Evolutionary conservation across 495 filamentous ascomycete species (phyloP).

Genomic region (Penicillium nucicola): DNA sequence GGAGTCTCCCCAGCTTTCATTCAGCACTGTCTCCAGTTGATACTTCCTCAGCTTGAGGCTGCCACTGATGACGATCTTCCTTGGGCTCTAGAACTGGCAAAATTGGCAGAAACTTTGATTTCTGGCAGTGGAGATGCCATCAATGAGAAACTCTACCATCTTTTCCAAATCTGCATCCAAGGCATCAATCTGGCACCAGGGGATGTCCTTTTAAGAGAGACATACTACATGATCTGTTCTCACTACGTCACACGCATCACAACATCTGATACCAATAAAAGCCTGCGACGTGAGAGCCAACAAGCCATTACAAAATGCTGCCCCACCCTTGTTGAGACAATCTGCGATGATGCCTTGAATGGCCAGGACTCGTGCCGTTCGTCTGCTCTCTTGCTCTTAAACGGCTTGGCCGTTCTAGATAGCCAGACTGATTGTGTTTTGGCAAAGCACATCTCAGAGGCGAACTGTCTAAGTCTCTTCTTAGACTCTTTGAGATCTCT

Average conservation of each 20-base stretch:
- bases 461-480: slow-evolving; percentile 87
- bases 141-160: slow-evolving; percentile 83
- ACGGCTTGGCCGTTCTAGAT: slow-evolving; percentile 65
- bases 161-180: slow-evolving; percentile 79
- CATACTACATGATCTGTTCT: slow-evolving; percentile 85
- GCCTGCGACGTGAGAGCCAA: slow-evolving; percentile 58
- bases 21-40: slow-evolving; percentile 76
- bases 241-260: slow-evolving; percentile 75
- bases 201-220: slow-evolving; percentile 68
- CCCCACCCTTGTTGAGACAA: slow-evolving; percentile 72
- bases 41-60: slow-evolving; percentile 78
- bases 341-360: slow-evolving; percentile 91
- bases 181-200: slow-evolving; percentile 69
- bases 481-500: slow-evolving; percentile 78
- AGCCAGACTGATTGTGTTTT: slow-evolving; percentile 65
- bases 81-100: slow-evolving; percentile 70
- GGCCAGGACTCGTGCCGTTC: slow-evolving; percentile 78
- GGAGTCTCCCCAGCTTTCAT: slow-evolving; percentile 69
- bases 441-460: slow-evolving; percentile 71
- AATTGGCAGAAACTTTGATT: slow-evolving; percentile 71
- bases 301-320: slow-evolving; percentile 75
- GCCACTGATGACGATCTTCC: slow-evolving; percentile 60
- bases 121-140: slow-evolving; percentile 64
- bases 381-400: slow-evolving; percentile 74
- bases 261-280: slow-evolving; percentile 35